Conservation (phyloP, 2,329 filamentous ascomycete genomes). For the Didymella arachidicola region DNA sequence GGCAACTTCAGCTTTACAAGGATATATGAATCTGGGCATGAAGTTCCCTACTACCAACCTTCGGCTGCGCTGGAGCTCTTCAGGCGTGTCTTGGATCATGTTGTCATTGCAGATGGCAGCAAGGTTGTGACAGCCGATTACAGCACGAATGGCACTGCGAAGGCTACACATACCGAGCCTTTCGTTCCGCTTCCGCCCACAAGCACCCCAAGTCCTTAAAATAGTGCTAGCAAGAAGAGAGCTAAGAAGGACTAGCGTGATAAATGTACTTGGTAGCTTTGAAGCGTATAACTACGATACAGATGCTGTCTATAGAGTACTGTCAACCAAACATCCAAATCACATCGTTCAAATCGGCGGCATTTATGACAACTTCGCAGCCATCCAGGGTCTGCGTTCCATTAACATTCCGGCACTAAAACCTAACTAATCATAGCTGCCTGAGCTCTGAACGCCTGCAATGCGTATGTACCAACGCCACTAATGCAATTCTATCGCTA, state of each 20-base stretch:
- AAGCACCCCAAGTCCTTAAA: slow-evolving; percentile 28
- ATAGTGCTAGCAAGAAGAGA: slow-evolving; percentile 9
- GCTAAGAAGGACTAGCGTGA: slow-evolving; percentile 13
- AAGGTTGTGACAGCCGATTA: slow-evolving; percentile 39
- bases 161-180: slow-evolving; percentile 44
- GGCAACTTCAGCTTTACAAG: slow-evolving; percentile 53
- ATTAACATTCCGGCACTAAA: not conserved
- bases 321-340: not conserved
- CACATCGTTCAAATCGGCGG: not conserved
- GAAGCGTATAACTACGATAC: not conserved
- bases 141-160: slow-evolving; percentile 42
- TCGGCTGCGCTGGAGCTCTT: slow-evolving; percentile 43
- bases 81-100: slow-evolving; percentile 36
- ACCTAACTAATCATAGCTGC: slow-evolving; percentile 10
- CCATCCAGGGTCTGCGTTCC: slow-evolving; percentile 2
- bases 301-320: not conserved
- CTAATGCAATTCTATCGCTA: slow-evolving; percentile 19
- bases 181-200: slow-evolving; percentile 41
- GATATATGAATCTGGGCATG: slow-evolving; percentile 52
- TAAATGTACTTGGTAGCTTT: not conserved
- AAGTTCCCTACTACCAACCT: slow-evolving; percentile 56
- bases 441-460: slow-evolving; percentile 17
- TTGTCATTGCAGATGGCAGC: slow-evolving; percentile 43
- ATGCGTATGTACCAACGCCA: slow-evolving; percentile 21
- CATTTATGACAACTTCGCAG: not conserved